These are phyloP conservation scores for Cyberlindnera nakhonratchasimensis DNA, from an alignment of 805 yeast genomes.

Conservation along the genomic window DNA sequence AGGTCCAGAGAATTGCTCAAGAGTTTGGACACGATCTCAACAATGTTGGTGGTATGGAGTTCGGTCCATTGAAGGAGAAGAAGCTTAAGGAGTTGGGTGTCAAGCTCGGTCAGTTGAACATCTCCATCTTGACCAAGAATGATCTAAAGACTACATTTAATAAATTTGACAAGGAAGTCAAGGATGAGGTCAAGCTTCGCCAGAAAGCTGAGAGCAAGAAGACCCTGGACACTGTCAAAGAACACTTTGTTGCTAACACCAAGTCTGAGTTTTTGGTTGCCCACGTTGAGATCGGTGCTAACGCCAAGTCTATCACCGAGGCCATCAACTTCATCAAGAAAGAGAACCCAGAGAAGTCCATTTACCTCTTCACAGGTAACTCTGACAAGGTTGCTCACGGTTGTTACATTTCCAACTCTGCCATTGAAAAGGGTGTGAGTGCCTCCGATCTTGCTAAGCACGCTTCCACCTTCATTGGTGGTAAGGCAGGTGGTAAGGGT, in stretches of 20 bases:
- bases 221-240: slow-evolving; percentile 72
- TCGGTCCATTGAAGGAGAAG: slow-evolving; percentile 77
- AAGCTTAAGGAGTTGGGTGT: slow-evolving; percentile 82
- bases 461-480: slow-evolving; percentile 79
- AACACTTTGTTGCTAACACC: slow-evolving; percentile 55
- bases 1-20: slow-evolving; percentile 79
- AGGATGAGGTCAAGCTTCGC: slow-evolving; percentile 81
- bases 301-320: slow-evolving; percentile 92
- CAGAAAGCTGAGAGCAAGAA: slow-evolving; percentile 86
- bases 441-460: slow-evolving; percentile 71
- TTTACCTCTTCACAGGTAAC: slow-evolving; percentile 76
- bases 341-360: slow-evolving; percentile 66
- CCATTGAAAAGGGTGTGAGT: slow-evolving; percentile 64
- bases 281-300: slow-evolving; percentile 66
- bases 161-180: slow-evolving; percentile 78
- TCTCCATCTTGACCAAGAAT: slow-evolving; percentile 79
- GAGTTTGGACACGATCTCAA: slow-evolving; percentile 64
- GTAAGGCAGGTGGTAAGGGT: slow-evolving; percentile 98
- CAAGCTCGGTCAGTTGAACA: slow-evolving; percentile 72
- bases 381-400: slow-evolving; percentile 89
- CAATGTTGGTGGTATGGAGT: slow-evolving; percentile 58
- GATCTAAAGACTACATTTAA: slow-evolving; percentile 69
- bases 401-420: slow-evolving; percentile 75
- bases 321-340: slow-evolving; percentile 82
- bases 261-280: slow-evolving; percentile 60